phyloP scores from a whole-genome alignment of 2,329 filamentous ascomycete species.

The Beauveria rudraprayagi region DNA sequence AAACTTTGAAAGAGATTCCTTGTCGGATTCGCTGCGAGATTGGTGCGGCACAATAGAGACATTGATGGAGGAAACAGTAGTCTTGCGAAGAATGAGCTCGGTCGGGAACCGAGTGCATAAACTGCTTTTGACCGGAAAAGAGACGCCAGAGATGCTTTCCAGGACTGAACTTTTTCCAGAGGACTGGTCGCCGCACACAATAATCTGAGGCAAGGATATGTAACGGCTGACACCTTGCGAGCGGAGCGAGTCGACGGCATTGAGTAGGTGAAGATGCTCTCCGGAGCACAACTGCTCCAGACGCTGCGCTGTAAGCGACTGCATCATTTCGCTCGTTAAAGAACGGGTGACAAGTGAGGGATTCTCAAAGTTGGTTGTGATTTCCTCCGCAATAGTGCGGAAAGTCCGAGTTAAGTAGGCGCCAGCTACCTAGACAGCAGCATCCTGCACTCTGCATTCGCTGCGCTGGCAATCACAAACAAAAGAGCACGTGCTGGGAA shows the following conservation, averaged over 20 bases:
- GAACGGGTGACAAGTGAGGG: neutral
- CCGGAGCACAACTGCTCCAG: conserved; percentile 3
- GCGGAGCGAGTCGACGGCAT: conserved; percentile 28
- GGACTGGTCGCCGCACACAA: conserved; percentile 49
- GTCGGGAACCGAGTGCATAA: conserved; percentile 50
- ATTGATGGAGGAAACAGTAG: conserved; percentile 13
- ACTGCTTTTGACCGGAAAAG: conserved; percentile 43
- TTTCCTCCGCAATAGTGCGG: neutral
- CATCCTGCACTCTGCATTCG: neutral
- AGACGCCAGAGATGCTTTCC: conserved; percentile 46
- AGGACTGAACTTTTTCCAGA: conserved; percentile 51
- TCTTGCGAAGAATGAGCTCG: conserved; percentile 39
- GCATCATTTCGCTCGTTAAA: neutral
- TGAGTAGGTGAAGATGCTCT: conserved; percentile 22
- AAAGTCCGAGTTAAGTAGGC: neutral
- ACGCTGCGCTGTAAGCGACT: neutral
- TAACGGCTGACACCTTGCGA: conserved; percentile 27
- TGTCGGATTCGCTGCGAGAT: neutral
- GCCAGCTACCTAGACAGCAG: neutral
- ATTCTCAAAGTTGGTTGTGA: neutral
- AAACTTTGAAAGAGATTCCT: neutral
- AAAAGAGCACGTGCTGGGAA: neutral
- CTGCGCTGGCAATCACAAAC: neutral
- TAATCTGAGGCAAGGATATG: conserved; percentile 36
- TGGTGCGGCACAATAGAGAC: conserved; percentile 17